phyloP scores from a whole-genome alignment of 306 rosid species.

The Trichosanthes cucumerina region DNA sequence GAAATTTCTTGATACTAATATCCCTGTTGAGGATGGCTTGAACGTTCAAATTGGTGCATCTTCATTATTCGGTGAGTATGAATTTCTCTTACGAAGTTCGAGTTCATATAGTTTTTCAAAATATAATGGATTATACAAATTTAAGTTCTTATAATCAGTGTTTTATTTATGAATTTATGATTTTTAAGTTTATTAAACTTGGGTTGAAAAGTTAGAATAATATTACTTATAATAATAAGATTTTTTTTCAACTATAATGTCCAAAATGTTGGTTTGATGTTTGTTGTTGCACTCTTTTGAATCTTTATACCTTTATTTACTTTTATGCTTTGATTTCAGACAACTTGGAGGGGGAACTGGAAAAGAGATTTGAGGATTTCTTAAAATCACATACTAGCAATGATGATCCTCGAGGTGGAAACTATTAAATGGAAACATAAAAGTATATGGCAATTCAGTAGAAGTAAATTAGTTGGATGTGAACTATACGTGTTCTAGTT shows the following conservation, averaged over 20 bases:
- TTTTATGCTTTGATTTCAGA: background rate
- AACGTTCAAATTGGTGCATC: background rate
- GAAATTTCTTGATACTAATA: background rate
- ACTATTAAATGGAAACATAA: background rate
- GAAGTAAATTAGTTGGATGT: too few relatives aligned
- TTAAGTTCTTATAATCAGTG: too few relatives aligned
- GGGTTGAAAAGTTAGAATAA: too few relatives aligned
- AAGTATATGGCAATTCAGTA: background rate
- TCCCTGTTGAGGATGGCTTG: background rate
- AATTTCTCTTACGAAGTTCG: background rate
- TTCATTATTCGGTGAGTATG: background rate
- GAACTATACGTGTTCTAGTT: background rate
- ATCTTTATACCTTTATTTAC: background rate
- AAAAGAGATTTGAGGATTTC: background rate
- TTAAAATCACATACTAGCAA: background rate
- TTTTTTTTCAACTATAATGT: too few relatives aligned
- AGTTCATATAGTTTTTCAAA: background rate
- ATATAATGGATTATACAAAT: too few relatives aligned
- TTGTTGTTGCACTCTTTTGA: background rate
- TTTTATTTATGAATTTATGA: too few relatives aligned
- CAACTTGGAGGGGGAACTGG: background rate
- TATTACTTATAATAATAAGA: too few relatives aligned
- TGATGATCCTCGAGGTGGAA: conserved; percentile 1
- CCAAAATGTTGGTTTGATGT: background rate
- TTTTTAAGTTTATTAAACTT: too few relatives aligned